Conservation (phyloP, 192 early-diverging fungal species). For the Coemansia guatemalensis region DNA sequence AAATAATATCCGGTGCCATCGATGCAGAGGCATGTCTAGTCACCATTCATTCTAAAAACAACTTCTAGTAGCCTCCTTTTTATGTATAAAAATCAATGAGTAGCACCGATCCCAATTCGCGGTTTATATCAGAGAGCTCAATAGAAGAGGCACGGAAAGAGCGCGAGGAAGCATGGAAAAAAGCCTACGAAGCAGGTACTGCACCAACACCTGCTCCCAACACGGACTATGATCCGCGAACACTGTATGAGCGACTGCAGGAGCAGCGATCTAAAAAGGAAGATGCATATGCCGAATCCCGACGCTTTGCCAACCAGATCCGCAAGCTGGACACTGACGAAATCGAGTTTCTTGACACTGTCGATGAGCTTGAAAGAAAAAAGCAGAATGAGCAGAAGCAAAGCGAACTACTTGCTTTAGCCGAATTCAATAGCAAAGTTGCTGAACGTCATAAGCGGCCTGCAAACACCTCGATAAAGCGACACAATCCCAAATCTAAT, state of each 20-base stretch:
- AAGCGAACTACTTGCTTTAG: slow-evolving; percentile 18
- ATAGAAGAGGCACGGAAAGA: slow-evolving; percentile 43
- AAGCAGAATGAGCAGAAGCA: slow-evolving; percentile 9
- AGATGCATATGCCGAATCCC: slow-evolving; percentile 61
- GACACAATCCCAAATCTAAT: neutral
- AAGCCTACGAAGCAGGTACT: slow-evolving; percentile 27
- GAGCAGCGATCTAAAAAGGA: slow-evolving; percentile 66
- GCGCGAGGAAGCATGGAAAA: slow-evolving; percentile 38
- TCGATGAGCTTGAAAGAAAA: slow-evolving; percentile 47
- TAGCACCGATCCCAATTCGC: slow-evolving; percentile 23
- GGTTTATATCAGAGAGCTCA: slow-evolving; percentile 37
- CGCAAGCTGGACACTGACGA: slow-evolving; percentile 69
- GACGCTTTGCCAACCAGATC: slow-evolving; percentile 55
- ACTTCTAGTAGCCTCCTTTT: neutral
- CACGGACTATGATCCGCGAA: slow-evolving; percentile 65
- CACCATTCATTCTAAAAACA: neutral
- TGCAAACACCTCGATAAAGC: neutral
- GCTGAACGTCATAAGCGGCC: neutral
- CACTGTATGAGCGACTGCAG: slow-evolving; percentile 72
- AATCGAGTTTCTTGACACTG: slow-evolving; percentile 62
- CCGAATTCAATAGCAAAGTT: slow-evolving; percentile 30
- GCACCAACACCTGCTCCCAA: neutral
- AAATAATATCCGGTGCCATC: neutral
- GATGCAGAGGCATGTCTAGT: neutral
- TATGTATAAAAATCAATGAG: slow-evolving; percentile 5